These are phyloP conservation scores for Kappamyces sp. DNA, from an alignment of 192 early-diverging fungal species.

Conservation along the genomic window DNA sequence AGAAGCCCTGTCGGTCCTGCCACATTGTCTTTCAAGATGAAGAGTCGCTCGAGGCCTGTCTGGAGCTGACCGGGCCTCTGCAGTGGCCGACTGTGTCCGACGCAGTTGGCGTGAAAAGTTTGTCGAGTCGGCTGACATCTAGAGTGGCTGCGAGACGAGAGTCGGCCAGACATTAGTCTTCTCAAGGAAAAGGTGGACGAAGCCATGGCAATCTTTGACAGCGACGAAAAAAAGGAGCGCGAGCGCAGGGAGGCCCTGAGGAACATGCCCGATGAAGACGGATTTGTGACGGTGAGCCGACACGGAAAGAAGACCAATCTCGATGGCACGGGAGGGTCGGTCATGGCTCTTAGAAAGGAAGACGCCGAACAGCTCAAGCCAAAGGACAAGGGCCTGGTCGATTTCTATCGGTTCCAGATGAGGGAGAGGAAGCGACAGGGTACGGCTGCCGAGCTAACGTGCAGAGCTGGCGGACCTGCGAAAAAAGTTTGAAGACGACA, in stretches of 20 bases:
- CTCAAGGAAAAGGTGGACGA: conserved; percentile 64
- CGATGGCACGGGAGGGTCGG: conserved; percentile 61
- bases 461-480: conserved; percentile 82
- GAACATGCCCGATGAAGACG: conserved; percentile 87
- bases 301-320: conserved; percentile 54
- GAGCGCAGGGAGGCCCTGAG: conserved; percentile 51
- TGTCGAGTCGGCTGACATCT: not conserved
- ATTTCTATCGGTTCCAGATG: conserved; percentile 97
- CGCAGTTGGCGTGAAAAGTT: not conserved
- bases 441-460: conserved; percentile 32
- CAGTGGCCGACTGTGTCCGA: conserved; percentile 24
- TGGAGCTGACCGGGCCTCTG: conserved; percentile 52
- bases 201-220: conserved; percentile 72
- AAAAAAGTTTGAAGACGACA: conserved; percentile 90
- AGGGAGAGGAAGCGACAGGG: conserved; percentile 82
- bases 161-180: conserved; percentile 31
- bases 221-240: conserved; percentile 64
- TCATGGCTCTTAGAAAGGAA: conserved; percentile 48
- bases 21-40: conserved; percentile 55
- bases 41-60: conserved; percentile 53
- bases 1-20: not conserved
- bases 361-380: conserved; percentile 51
- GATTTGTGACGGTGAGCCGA: conserved; percentile 79
- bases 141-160: conserved; percentile 16
- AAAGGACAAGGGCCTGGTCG: conserved; percentile 76